Percentiles rank a stretch among this genome's conserved stretches.
Conservation (phyloP, 345 rosid genomes). For the Passiflora organensis region DNA sequence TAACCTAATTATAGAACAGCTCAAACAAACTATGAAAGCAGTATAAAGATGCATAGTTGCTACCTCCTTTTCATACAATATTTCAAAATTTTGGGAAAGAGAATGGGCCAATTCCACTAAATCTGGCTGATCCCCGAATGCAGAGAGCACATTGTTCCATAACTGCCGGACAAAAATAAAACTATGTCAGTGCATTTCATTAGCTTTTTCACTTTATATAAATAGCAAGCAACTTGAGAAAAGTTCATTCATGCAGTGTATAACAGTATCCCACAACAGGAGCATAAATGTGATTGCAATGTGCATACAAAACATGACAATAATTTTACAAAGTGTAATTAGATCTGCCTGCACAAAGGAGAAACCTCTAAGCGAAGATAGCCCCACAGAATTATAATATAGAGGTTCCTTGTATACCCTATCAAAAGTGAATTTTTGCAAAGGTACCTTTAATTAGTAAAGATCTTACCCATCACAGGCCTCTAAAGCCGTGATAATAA, state of each 20-base stretch:
- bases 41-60: neutral
- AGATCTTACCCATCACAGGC: no score
- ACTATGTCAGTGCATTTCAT: conserved; percentile 23
- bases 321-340: no score
- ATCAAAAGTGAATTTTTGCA: no score
- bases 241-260: conserved; percentile 9
- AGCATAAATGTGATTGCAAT: neutral
- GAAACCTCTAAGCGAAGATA: no score
- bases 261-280: neutral
- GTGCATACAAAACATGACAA: neutral
- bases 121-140: conserved; percentile 67
- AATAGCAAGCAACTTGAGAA: conserved; percentile 4
- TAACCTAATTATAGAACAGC: neutral
- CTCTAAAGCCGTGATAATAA: no score
- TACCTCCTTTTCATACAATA: conserved; percentile 72
- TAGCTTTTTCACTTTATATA: neutral
- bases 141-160: conserved; percentile 62
- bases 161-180: conserved; percentile 54
- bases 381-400: no score
- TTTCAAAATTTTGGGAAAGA: conserved; percentile 66
- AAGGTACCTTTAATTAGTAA: no score
- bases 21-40: neutral
- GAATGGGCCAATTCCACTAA: conserved; percentile 62
- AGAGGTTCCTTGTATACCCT: no score
- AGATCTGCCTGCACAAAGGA: no score